Base-by-base conservation (phyloP, 495 filamentous ascomycete species). In the Trichoderma reesei region DNA sequence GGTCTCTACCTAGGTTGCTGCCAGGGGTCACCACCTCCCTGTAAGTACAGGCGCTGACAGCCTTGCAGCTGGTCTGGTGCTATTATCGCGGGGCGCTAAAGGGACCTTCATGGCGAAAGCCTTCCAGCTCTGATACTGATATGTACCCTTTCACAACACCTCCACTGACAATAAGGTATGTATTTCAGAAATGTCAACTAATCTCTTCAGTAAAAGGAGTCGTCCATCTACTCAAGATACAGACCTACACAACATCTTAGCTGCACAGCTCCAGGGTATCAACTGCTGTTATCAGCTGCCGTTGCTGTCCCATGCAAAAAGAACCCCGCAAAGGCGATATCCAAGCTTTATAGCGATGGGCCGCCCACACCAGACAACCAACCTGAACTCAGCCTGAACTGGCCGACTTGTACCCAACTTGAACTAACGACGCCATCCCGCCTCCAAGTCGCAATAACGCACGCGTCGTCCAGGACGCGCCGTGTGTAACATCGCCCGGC, bases 401-500 rank as follows among this genome's bases (percentile, higher is more conserved):
- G 26, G 26, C 26, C 26, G 26, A 26, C 26, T 26, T 26, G 26
- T 26, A 26, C 26, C 26, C 26, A 26, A 26, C 26, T 26, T 26
- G 26, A 39, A 39, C 44, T 48, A 48, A 48, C 18, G 44, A 48
- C 44, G 18, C 14, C n/a, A 18, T 48, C 44, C 18, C 18, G 20
- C 44, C 44, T 48, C 26, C 16, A 33, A 56, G 51, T 16, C 11
- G 51, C 14, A 56, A 56, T 14, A 48, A 8, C 31, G 16, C 51
- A 56, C 51, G 51, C 51, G 51, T 56, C 51, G 51, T 56, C 51
- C 20, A 16, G 34, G 31, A 56, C 51, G 51, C 51, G 51, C 51
- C 26, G 26, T 31, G 51, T 34, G 51, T 34, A 56, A 56, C 51
- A 26, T 56, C 51, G 33, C 26, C 33, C 20, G 26, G 26, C 51